A percentile compares a stretch with the other conserved stretches of the same genome.
These are phyloP conservation scores for Talaromyces liani DNA, from an alignment of 495 filamentous ascomycete genomes.

Conservation along the genomic window DNA sequence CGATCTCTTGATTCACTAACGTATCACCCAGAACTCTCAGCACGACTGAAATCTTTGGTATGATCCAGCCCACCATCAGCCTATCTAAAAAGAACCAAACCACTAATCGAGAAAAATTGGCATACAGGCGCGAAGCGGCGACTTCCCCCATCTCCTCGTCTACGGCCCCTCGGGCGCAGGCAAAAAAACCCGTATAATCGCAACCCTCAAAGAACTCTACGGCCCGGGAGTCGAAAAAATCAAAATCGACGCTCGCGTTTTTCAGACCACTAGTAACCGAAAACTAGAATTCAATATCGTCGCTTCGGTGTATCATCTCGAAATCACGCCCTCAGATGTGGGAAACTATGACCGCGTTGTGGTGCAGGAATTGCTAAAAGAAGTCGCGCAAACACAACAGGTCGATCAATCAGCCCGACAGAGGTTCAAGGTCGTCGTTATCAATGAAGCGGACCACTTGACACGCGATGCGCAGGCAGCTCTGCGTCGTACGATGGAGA, in stretches of 20 bases:
- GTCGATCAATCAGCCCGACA: slow-evolving; percentile 85
- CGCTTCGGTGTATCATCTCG: slow-evolving; percentile 88
- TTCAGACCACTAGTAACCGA: slow-evolving; percentile 89
- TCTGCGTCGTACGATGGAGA: slow-evolving; percentile 94
- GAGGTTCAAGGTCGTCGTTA: slow-evolving; percentile 95
- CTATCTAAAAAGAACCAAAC: too few relatives aligned
- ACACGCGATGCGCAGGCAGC: slow-evolving; percentile 94
- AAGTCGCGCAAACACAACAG: slow-evolving; percentile 97
- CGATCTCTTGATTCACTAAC: slow-evolving; percentile 76
- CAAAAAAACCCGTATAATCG: slow-evolving; percentile 94
- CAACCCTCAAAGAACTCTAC: slow-evolving; percentile 86
- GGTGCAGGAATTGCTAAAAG: slow-evolving; percentile 90
- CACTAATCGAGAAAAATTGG: background rate
- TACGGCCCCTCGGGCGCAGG: slow-evolving; percentile 95
- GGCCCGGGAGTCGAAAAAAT: slow-evolving; percentile 93
- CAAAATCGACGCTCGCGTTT: slow-evolving; percentile 92
- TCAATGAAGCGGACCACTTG: slow-evolving; percentile 97
- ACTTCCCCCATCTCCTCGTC: slow-evolving; percentile 94
- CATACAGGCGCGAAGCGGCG: slow-evolving; percentile 80
- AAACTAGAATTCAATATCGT: slow-evolving; percentile 99
- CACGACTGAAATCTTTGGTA: slow-evolving; percentile 81
- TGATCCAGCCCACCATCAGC: slow-evolving; percentile 14
- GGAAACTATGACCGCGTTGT: slow-evolving; percentile 94
- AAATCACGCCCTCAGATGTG: slow-evolving; percentile 97
- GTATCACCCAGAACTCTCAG: slow-evolving; percentile 85